Evolutionary conservation across 2,329 filamentous ascomycete genomes (phyloP).

Genomic region (Colletotrichum gigasporum): DNA sequence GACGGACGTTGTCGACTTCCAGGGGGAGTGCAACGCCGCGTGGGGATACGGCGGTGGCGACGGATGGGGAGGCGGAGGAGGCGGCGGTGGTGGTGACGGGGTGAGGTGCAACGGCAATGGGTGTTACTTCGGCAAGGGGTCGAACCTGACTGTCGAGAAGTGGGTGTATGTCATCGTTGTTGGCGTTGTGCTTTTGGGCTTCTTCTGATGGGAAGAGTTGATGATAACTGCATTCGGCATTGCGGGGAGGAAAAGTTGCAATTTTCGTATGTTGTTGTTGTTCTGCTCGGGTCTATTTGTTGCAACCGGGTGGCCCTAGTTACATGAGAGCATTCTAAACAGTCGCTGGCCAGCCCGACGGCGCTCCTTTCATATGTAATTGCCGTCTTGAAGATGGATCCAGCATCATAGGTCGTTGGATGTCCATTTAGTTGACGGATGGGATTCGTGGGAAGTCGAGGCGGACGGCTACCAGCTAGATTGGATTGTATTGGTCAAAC

Average conservation of each 20-base stretch:
- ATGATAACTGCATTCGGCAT: too few relatives aligned
- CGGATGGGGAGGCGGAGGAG: background rate
- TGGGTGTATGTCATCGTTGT: conserved; percentile 10
- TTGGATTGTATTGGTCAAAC: too few relatives aligned
- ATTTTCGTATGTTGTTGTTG: background rate
- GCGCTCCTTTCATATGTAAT: too few relatives aligned
- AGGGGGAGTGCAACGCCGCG: conserved; percentile 19
- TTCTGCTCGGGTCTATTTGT: background rate
- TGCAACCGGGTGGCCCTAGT: background rate
- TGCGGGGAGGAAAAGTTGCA: too few relatives aligned
- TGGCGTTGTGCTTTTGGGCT: background rate
- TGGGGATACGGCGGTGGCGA: conserved; percentile 2
- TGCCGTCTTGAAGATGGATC: too few relatives aligned
- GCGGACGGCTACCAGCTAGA: too few relatives aligned
- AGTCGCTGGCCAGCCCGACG: background rate
- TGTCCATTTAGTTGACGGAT: too few relatives aligned
- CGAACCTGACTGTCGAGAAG: background rate
- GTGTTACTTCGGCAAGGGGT: conserved; percentile 15
- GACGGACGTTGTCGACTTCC: conserved; percentile 21
- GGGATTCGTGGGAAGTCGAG: too few relatives aligned
- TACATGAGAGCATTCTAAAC: too few relatives aligned
- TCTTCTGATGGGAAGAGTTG: background rate
- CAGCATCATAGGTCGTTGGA: too few relatives aligned
- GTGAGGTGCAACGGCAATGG: background rate
- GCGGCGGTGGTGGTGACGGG: background rate